Evolutionary conservation across 2,329 filamentous ascomycete species (phyloP).

Genomic region (Ascochyta koolunga): DNA sequence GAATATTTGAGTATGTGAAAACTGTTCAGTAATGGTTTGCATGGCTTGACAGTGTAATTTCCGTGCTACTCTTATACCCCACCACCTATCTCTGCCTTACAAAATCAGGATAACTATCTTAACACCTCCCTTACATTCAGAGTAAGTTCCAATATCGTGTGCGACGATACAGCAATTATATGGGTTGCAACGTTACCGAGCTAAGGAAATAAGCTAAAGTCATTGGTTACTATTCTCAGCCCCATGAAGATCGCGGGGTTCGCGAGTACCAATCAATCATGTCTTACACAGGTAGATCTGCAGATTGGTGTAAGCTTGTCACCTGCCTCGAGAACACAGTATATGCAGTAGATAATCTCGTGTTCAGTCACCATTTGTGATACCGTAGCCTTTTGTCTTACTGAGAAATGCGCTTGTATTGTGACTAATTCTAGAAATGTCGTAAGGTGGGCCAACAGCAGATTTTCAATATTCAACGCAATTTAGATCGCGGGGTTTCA

Average conservation of each 20-base stretch:
- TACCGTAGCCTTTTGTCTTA: not conserved
- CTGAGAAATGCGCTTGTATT: no score
- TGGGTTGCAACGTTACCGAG: constrained; percentile 14
- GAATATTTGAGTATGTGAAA: not conserved
- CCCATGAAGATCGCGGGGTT: constrained; percentile 14
- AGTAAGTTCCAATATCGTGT: constrained; percentile 3
- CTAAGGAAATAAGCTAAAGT: constrained; percentile 11
- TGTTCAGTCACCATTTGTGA: not conserved
- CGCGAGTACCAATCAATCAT: constrained; percentile 13
- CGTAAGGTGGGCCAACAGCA: not conserved
- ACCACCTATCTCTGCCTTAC: no score
- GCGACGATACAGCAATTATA: constrained; percentile 4
- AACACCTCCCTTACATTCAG: not conserved
- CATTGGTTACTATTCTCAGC: constrained; percentile 27
- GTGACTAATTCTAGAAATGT: not conserved
- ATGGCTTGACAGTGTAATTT: not conserved
- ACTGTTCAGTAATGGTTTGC: not conserved
- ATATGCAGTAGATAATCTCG: not conserved
- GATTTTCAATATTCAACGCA: not conserved
- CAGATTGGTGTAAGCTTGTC: not conserved
- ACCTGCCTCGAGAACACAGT: not conserved
- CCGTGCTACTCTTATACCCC: not conserved
- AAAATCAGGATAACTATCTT: not conserved
- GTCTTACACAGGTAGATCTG: not conserved
- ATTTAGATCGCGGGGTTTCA: not conserved